Evolutionary conservation across 805 yeast species (phyloP).

Genomic region (Lipomyces orientalis): DNA sequence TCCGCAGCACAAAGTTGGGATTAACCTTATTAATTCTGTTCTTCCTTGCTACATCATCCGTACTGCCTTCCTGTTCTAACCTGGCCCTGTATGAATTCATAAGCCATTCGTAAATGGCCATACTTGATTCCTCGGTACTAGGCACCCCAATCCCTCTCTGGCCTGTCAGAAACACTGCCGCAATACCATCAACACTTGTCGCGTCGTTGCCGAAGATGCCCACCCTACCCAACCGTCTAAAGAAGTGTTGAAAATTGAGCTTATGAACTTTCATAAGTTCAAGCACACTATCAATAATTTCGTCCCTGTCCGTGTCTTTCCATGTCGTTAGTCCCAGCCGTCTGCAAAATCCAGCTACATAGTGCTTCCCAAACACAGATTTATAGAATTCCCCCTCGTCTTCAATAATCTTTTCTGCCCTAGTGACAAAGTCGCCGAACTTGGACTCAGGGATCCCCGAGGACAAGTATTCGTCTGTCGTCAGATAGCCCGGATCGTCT

Average conservation of each 20-base stretch:
- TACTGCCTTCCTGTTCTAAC: slow-evolving; percentile 48
- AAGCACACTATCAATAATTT: slow-evolving; percentile 51
- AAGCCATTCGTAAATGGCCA: slow-evolving; percentile 62
- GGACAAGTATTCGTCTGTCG: slow-evolving; percentile 35
- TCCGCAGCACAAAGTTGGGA: slow-evolving; percentile 82
- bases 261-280: slow-evolving; percentile 64
- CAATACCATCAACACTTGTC: slow-evolving; percentile 17
- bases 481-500: slow-evolving; percentile 51
- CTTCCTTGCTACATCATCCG: slow-evolving; percentile 50
- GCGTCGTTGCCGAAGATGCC: slow-evolving; percentile 48
- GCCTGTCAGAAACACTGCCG: slow-evolving; percentile 44
- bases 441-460: slow-evolving; percentile 56
- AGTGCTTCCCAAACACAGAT: slow-evolving; percentile 61
- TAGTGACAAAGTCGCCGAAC: slow-evolving; percentile 56
- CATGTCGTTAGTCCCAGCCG: slow-evolving; percentile 69
- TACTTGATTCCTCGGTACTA: slow-evolving; percentile 46
- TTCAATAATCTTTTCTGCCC: slow-evolving; percentile 71
- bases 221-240: slow-evolving; percentile 63
- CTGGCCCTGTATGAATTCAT: slow-evolving; percentile 52
- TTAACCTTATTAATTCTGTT: slow-evolving; percentile 57
- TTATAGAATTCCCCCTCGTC: slow-evolving; percentile 70
- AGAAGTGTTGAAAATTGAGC: slow-evolving; percentile 82
- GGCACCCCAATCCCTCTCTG: slow-evolving; percentile 46
- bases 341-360: slow-evolving; percentile 60
- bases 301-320: slow-evolving; percentile 50